phyloP scores from a whole-genome alignment of 176 grass and related monocot genomes.

The Triticum urartu region DNA sequence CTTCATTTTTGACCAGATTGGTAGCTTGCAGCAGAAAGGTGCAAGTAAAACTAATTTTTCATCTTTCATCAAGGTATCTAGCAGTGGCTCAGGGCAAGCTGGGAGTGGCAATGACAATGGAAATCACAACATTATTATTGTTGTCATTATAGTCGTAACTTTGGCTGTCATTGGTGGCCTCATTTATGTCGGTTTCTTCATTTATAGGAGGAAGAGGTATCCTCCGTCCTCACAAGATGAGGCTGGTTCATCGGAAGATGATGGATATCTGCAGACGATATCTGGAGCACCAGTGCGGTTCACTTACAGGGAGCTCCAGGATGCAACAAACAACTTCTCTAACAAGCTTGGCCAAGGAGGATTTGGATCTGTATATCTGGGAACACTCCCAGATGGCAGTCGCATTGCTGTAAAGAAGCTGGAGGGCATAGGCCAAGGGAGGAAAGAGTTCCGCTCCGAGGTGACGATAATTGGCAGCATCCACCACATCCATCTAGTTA shows the following conservation, averaged over 20 bases:
- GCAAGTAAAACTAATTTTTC: constrained; percentile 21
- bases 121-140: constrained; percentile 43
- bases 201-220: constrained; percentile 59
- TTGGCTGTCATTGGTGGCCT: constrained; percentile 56
- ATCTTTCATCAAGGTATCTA: constrained; percentile 72
- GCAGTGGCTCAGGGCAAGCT: constrained; percentile 18
- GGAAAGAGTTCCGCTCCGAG: constrained; percentile 92
- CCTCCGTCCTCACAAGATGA: constrained; percentile 48
- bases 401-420: constrained; percentile 86
- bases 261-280: constrained; percentile 75
- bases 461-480: constrained; percentile 94
- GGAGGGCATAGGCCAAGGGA: constrained; percentile 92
- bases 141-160: constrained; percentile 52
- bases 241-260: constrained; percentile 67
- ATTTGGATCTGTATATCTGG: constrained; percentile 92
- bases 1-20: constrained; percentile 79
- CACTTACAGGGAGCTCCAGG: constrained; percentile 77
- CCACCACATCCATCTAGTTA: constrained; percentile 97
- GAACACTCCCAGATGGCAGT: constrained; percentile 63
- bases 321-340: constrained; percentile 79
- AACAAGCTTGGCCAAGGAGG: constrained; percentile 90
- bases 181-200: constrained; percentile 53
- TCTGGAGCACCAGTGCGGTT: constrained; percentile 76
- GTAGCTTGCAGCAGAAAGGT: constrained; percentile 65
- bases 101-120: constrained; percentile 25